Evolutionary conservation across 1,284 basidiomycete genomes (phyloP).

Genomic region (Ceratobasidium sp.): DNA sequence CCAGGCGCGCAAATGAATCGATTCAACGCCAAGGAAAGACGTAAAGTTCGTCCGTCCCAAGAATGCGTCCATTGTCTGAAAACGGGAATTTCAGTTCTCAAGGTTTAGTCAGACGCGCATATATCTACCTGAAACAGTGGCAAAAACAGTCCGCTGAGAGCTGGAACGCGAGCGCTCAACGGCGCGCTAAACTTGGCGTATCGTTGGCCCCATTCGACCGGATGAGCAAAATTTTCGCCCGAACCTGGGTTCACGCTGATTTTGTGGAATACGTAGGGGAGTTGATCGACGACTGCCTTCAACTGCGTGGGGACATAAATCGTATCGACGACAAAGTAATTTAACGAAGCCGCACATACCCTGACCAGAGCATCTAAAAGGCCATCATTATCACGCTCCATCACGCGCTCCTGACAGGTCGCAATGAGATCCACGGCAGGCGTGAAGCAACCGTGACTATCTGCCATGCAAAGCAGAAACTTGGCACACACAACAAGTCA

Average conservation of each 20-base stretch:
- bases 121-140: conserved; percentile 42
- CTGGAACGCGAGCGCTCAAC: conserved; percentile 32
- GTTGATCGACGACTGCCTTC: conserved; percentile 43
- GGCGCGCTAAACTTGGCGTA: conserved; percentile 43
- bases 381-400: conserved; percentile 43
- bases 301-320: background rate
- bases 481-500: conserved; percentile 8
- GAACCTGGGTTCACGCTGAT: conserved; percentile 43
- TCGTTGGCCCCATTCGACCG: conserved; percentile 43
- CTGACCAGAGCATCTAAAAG: conserved; percentile 37
- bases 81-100: background rate
- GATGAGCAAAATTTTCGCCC: conserved; percentile 43
- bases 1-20: conserved; percentile 44
- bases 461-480: conserved; percentile 29
- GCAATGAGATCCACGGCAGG: conserved; percentile 43
- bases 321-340: background rate
- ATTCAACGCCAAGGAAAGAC: conserved; percentile 43
- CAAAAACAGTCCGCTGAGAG: conserved; percentile 43
- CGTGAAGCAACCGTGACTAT: conserved; percentile 40
- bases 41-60: conserved; percentile 39
- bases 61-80: conserved; percentile 28
- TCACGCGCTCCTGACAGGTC: conserved; percentile 44
- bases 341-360: background rate
- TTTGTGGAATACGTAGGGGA: conserved; percentile 44
- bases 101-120: background rate